Conservation (phyloP, 345 rosid genomes). For the Populus ilicifolia region DNA sequence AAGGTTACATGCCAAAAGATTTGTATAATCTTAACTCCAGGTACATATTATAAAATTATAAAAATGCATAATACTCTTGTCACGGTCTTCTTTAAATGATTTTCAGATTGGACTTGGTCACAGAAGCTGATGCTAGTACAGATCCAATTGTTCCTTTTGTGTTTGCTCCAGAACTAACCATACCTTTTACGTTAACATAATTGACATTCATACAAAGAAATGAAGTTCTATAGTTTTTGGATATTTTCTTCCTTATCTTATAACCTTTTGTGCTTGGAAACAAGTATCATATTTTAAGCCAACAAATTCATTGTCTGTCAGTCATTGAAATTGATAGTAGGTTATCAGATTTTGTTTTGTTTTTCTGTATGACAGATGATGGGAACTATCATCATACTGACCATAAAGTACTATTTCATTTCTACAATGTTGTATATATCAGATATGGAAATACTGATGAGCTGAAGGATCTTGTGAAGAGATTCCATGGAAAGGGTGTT, state of each 20-base stretch:
- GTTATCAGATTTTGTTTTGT: not conserved
- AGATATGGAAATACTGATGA: conserved; percentile 86
- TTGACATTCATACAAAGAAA: not conserved
- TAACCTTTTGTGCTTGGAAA: not conserved
- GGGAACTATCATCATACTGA: not conserved
- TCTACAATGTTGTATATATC: conserved; percentile 12
- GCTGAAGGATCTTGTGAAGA: conserved; percentile 68
- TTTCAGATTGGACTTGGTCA: conserved; percentile 3
- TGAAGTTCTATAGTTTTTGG: not conserved
- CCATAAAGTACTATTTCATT: conserved; percentile 9
- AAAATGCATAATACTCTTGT: not conserved
- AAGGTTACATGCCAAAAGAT: conserved; percentile 98
- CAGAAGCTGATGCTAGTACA: not conserved
- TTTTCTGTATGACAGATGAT: not conserved
- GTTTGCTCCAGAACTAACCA: not conserved
- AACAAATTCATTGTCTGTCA: not conserved
- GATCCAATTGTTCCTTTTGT: not conserved
- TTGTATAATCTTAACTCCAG: conserved; percentile 86
- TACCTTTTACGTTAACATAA: not conserved
- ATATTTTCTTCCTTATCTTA: not conserved
- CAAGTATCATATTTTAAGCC: not conserved
- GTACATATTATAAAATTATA: conserved; percentile 31
- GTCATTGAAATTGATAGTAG: not conserved
- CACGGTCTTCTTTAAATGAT: not conserved
- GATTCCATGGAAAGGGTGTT: conserved; percentile 61